Percentiles rank a stretch among this genome's conserved stretches.
Conservation (phyloP, 1,284 basidiomycete genomes). For the Boletus smithii region DNA sequence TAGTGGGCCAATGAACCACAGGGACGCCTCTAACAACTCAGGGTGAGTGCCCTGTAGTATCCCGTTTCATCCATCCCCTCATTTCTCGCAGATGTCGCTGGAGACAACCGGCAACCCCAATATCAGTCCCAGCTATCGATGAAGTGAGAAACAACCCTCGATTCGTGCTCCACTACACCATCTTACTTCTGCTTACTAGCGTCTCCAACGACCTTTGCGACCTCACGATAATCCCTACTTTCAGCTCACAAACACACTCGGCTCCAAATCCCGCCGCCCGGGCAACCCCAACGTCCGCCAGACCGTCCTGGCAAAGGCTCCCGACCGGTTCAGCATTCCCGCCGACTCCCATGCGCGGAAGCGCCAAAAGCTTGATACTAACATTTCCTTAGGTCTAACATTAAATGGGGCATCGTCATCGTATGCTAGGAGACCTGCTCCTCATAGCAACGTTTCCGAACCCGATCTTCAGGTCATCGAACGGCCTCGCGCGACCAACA, state of each 20-base stretch:
- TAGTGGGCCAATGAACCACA: constrained; percentile 21
- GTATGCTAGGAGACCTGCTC: background rate
- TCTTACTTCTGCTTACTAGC: constrained; percentile 17
- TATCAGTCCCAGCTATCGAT: constrained; percentile 14
- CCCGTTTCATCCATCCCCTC: constrained; percentile 2
- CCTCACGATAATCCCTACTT: constrained; percentile 24
- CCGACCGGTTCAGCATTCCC: background rate
- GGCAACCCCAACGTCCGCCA: constrained; percentile 28
- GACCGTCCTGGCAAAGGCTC: constrained; percentile 22
- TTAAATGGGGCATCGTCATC: constrained; percentile 7
- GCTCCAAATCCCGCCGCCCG: background rate
- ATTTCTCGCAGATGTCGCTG: constrained; percentile 16
- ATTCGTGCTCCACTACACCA: background rate
- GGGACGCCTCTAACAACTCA: constrained; percentile 31
- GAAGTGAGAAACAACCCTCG: constrained; percentile 17
- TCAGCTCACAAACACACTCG: constrained; percentile 5
- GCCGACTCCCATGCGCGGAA: constrained; percentile 15
- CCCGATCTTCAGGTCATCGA: constrained; percentile 25
- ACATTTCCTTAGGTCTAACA: background rate
- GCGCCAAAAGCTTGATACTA: constrained; percentile 24
- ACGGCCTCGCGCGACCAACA: background rate
- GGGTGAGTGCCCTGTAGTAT: constrained; percentile 16
- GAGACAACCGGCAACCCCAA: constrained; percentile 24
- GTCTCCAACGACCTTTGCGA: background rate
- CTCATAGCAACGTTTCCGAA: constrained; percentile 10